These are phyloP conservation scores for Fusarium nurragi DNA, from an alignment of 2,329 filamentous ascomycete genomes.

Conservation along the genomic window DNA sequence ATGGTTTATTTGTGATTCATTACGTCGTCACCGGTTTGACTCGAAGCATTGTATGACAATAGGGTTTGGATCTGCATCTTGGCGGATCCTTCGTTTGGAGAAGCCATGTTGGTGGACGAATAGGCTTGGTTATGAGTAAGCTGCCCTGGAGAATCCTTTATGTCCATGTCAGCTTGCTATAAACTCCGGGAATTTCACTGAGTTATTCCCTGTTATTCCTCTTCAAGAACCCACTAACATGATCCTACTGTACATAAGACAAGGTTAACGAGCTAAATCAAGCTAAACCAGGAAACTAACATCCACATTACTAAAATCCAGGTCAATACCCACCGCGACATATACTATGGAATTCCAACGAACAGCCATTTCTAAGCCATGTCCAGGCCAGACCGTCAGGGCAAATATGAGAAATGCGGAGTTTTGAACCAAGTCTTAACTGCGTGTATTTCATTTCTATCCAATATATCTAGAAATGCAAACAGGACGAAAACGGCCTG, in stretches of 20 bases:
- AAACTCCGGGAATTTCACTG: constrained; percentile 12
- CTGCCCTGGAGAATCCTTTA: not conserved
- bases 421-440: not conserved
- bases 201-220: not conserved
- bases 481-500: constrained; percentile 1
- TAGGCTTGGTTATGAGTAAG: not conserved
- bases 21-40: constrained; percentile 4
- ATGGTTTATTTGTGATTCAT: constrained; percentile 9
- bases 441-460: constrained; percentile 4
- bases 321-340: not conserved
- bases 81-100: not conserved
- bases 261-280: not conserved
- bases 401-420: constrained; percentile 11
- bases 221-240: not conserved
- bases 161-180: constrained; percentile 13
- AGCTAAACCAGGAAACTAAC: not conserved
- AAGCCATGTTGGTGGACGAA: not conserved
- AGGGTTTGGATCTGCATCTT: constrained; percentile 4
- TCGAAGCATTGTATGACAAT: not conserved
- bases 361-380: not conserved
- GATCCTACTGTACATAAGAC: too few relatives aligned
- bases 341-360: constrained; percentile 8
- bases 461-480: not conserved
- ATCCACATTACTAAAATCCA: not conserved
- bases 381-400: not conserved